phyloP scores from a whole-genome alignment of 768 basidiomycete genomes.

The Russula virescens region DNA sequence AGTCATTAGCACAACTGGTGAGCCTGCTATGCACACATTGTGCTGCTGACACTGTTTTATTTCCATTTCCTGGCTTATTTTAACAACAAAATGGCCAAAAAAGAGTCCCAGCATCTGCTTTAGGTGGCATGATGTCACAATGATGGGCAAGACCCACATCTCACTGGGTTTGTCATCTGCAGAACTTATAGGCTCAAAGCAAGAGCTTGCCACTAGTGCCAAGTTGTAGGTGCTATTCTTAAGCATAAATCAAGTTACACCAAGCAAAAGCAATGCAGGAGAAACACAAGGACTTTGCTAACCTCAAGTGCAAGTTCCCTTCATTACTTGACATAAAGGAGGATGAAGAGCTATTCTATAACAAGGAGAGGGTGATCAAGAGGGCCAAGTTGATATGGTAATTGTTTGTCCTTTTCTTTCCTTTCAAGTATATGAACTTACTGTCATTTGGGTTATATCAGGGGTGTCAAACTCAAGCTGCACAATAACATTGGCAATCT shows the following conservation, averaged over 20 bases:
- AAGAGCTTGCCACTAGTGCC: conserved; percentile 65
- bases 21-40: too few relatives aligned
- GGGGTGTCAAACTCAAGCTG: conserved; percentile 49
- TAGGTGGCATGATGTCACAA: conserved; percentile 89
- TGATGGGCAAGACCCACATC: conserved; percentile 88
- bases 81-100: conserved; percentile 87
- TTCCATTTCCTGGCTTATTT: conserved; percentile 39
- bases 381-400: conserved; percentile 45
- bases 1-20: too few relatives aligned
- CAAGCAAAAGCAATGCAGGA: conserved; percentile 71
- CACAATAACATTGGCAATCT: conserved; percentile 38
- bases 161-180: conserved; percentile 87
- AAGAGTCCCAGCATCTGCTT: conserved; percentile 98
- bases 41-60: too few relatives aligned
- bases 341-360: conserved; percentile 59
- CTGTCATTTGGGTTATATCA: conserved; percentile 34
- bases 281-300: conserved; percentile 63
- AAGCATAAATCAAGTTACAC: conserved; percentile 60
- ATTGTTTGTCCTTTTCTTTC: conserved; percentile 26
- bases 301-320: conserved; percentile 74
- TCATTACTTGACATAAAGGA: conserved; percentile 55
- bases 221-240: conserved; percentile 67
- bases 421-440: not conserved
- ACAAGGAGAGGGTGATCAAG: conserved; percentile 63
- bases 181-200: conserved; percentile 74